Base-by-base conservation (phyloP, 768 basidiomycete genomes). In the Leucosporidium creatinivorum region DNA sequence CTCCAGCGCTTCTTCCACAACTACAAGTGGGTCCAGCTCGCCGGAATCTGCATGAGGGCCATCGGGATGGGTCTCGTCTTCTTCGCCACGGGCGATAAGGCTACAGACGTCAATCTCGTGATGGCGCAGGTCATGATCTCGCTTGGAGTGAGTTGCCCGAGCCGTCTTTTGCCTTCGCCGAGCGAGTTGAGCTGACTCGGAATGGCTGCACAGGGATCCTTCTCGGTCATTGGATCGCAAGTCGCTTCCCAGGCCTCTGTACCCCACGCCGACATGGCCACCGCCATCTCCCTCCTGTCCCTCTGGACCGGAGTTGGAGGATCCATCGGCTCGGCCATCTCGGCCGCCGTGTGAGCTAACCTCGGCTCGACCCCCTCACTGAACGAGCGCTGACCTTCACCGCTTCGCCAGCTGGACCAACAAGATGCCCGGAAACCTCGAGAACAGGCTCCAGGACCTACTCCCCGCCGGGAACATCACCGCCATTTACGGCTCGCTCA, bases 231-330 rank as follows among this genome's bases (percentile, higher is more conserved):
- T 58, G 75, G 75, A 3, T 73, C 74, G 12, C 77, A 79, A 49
- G 73, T 78, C 59, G 77, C 76, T 4, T 55, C 75, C 0, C 80
- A 80, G 65, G 79, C 76, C 4, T 77, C 74, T 4, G 80, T 80
- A 1, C 77, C 78, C 15, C 79, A 80, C 69, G 74, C 74, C 57
- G 77, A 79, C 68, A 69, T 79, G 57, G 79, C 79, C 1, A 70
- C 77, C 33, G 77, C 77, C 36, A 77, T 74, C 61, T 69, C 80
- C 1, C 64, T 77, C 19, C 70, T 80, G 12, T 58, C 70, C 19
- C 72, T 80, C 18, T 79, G 77, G 77, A 76, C 78, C 1, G 68
- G 67, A 23, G 67, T 79, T 44, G 79, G 78, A 31, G 76, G 75
- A 7, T 64, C 75, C 0, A 75, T 79, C 58, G 78, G 76, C 1